These are phyloP conservation scores for Nissolia schottii DNA, from an alignment of 306 rosid genomes.

Conservation along the genomic window DNA sequence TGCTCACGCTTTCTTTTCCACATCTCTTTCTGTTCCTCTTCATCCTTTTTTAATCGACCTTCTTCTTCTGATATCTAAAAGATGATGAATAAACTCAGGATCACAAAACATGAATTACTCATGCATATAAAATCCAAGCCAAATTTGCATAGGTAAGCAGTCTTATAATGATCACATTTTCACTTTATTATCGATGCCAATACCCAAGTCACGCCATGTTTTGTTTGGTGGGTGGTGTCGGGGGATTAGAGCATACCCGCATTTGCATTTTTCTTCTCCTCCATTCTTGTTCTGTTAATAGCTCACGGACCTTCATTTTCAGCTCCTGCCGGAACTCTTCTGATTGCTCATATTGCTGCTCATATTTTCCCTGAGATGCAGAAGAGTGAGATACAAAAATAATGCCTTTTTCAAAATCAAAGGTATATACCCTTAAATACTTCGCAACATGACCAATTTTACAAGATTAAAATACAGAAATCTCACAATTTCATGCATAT, in stretches of 20 bases:
- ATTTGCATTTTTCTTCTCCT: constrained; percentile 71
- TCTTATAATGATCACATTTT: neutral
- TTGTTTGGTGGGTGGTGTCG: neutral
- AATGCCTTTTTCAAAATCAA: neutral
- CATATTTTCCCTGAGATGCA: constrained; percentile 54
- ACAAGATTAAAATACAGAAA: neutral
- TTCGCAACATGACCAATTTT: neutral
- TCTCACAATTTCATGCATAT: neutral
- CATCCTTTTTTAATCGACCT: constrained; percentile 65
- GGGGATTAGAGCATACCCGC: constrained; percentile 41
- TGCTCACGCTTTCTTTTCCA: constrained; percentile 84
- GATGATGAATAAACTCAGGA: neutral
- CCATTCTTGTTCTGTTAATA: constrained; percentile 76
- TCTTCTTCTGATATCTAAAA: constrained; percentile 66
- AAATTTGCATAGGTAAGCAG: neutral
- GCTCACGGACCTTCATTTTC: constrained; percentile 59
- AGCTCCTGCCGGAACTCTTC: constrained; percentile 62
- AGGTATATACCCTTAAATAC: neutral
- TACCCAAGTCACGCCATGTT: neutral
- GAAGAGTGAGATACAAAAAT: neutral
- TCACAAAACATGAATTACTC: neutral
- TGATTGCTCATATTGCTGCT: constrained; percentile 48
- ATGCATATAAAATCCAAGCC: neutral
- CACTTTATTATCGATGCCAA: neutral
- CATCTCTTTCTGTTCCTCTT: constrained; percentile 78